Percentiles rank a stretch among this genome's conserved stretches.
Evolutionary conservation across 2,329 filamentous ascomycete genomes (phyloP).

Genomic region (Clonostachys sp.): DNA sequence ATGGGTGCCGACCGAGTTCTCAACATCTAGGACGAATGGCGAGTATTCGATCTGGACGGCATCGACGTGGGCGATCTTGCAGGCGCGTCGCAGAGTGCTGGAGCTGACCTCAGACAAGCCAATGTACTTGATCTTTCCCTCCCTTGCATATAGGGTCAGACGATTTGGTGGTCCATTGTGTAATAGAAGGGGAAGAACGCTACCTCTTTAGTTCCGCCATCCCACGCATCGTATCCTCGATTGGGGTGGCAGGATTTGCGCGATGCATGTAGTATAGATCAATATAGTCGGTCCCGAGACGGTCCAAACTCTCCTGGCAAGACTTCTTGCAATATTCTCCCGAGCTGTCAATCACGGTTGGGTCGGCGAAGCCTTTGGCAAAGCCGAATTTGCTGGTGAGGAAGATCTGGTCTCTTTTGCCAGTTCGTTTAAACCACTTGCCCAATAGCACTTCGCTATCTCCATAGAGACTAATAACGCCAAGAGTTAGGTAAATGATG

Average conservation of each 20-base stretch:
- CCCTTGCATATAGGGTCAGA: constrained; percentile 26
- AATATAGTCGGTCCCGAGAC: constrained; percentile 30
- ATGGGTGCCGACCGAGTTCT: constrained; percentile 32
- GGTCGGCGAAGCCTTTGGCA: background rate
- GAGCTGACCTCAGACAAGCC: constrained; percentile 40
- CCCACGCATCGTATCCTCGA: too few relatives aligned
- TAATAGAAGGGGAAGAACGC: too few relatives aligned
- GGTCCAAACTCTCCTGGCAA: constrained; percentile 25
- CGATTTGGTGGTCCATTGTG: too few relatives aligned
- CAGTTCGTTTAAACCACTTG: constrained; percentile 39
- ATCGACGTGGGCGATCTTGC: constrained; percentile 30
- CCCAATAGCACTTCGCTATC: constrained; percentile 40
- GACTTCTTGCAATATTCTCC: constrained; percentile 13
- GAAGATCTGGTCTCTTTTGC: constrained; percentile 39
- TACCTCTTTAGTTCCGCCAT: too few relatives aligned
- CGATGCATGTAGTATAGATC: too few relatives aligned
- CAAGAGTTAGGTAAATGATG: too few relatives aligned
- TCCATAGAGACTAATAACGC: constrained; percentile 24
- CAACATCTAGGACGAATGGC: constrained; percentile 31
- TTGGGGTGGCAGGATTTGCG: too few relatives aligned
- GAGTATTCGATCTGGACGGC: constrained; percentile 47
- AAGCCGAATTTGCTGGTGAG: constrained; percentile 27
- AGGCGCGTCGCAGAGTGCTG: constrained; percentile 36
- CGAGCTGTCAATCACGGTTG: constrained; percentile 7
- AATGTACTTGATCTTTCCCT: constrained; percentile 41